A percentile compares a stretch with the other conserved stretches of the same genome.
Evolutionary conservation across 768 basidiomycete species (phyloP).

Genomic region (Leucosporidium creatinivorum): DNA sequence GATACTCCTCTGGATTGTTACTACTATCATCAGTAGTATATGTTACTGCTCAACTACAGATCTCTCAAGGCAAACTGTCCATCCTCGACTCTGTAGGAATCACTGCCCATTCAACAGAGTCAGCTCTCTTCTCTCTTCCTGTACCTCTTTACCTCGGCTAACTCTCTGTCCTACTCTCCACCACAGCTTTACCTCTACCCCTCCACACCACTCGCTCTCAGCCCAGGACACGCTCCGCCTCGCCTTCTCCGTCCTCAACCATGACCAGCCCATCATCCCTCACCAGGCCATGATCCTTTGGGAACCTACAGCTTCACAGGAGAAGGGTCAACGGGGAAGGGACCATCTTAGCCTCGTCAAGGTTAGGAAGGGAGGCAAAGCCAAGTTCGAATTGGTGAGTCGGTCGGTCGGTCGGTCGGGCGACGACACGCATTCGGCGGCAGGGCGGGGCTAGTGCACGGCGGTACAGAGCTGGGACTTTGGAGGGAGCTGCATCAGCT

Average conservation of each 20-base stretch:
- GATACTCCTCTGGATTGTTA: too few species aligned
- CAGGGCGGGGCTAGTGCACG: too few species aligned
- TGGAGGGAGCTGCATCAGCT: too few species aligned
- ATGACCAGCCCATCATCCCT: conserved; percentile 4
- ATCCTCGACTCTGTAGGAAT: conserved; percentile 16
- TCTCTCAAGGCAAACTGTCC: conserved; percentile 8
- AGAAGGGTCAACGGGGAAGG: neutral
- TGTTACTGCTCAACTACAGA: too few species aligned
- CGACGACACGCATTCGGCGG: too few species aligned
- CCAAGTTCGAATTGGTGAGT: conserved; percentile 22
- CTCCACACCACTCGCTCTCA: neutral
- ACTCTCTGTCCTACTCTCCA: neutral
- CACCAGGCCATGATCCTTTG: conserved; percentile 20
- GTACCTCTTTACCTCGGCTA: neutral
- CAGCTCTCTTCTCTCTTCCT: neutral
- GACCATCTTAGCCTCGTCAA: conserved; percentile 6
- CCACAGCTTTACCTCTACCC: conserved; percentile 9
- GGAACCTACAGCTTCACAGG: neutral
- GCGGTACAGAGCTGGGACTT: too few species aligned
- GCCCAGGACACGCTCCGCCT: conserved; percentile 30
- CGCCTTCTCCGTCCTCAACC: conserved; percentile 16
- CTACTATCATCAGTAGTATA: too few species aligned
- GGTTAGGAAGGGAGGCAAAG: conserved; percentile 21
- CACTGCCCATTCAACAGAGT: neutral
- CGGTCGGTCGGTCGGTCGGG: too few species aligned